Conservation (phyloP, 305 asterid species). For the Striga hermonthica region DNA sequence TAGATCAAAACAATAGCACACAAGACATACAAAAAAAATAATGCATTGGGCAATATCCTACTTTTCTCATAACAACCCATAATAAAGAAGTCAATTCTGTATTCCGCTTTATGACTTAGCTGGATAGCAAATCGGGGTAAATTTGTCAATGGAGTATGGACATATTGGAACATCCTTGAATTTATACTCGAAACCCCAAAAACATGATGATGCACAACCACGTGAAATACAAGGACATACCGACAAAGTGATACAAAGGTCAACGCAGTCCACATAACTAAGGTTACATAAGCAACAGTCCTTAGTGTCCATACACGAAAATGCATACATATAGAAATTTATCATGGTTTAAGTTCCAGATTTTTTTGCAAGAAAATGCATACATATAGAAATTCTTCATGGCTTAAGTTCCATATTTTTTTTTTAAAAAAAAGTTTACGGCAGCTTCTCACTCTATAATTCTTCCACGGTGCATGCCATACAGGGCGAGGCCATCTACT, state of each 20-base stretch:
- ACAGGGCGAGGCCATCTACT: constrained; percentile 96
- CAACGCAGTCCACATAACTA: no score
- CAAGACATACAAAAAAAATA: neutral
- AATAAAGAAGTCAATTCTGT: no score
- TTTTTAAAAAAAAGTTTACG: constrained; percentile 13
- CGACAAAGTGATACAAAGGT: neutral
- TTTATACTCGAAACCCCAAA: constrained; percentile 1
- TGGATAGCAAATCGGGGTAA: constrained; percentile 5
- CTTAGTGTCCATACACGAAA: no score
- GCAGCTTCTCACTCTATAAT: constrained; percentile 67
- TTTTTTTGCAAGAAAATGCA: constrained; percentile 3
- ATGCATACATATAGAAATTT: no score
- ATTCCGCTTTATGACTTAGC: neutral
- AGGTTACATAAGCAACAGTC: no score
- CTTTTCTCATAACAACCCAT: neutral
- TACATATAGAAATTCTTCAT: constrained; percentile 7
- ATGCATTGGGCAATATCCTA: neutral
- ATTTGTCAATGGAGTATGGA: neutral
- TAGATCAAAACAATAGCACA: neutral
- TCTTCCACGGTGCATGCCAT: constrained; percentile 96
- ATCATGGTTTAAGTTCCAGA: neutral
- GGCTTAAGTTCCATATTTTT: constrained; percentile 8
- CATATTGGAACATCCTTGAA: neutral
- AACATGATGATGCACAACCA: constrained; percentile 2
- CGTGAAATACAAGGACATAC: constrained; percentile 7